Percentiles rank a stretch among this genome's conserved stretches.
Conservation (phyloP, 352 stramenopile species). For the Paralagenidium karlingii region DNA sequence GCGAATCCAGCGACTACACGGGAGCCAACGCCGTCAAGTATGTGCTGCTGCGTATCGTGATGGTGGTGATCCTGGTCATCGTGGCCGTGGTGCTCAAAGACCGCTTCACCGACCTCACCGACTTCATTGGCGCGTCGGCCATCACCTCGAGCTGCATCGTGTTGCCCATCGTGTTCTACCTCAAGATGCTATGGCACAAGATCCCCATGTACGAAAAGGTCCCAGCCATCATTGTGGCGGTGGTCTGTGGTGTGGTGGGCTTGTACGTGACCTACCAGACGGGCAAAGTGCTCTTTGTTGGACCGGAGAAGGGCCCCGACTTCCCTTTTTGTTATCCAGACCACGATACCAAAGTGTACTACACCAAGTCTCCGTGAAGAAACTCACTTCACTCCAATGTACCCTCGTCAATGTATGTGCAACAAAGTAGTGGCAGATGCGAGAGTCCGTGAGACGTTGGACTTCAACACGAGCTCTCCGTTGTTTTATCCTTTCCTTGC, state of each 20-base stretch:
- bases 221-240: slow-evolving; percentile 3
- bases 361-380: no score
- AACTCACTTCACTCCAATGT: no score
- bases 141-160: slow-evolving; percentile 21
- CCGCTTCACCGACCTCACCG: slow-evolving; percentile 16
- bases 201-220: slow-evolving; percentile 11
- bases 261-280: slow-evolving; percentile 13
- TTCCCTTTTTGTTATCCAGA: slow-evolving; percentile 10
- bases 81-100: slow-evolving; percentile 14
- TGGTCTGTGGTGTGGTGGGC: slow-evolving; percentile 9
- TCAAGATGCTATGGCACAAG: slow-evolving; percentile 10
- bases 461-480: no score
- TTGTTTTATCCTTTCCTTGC: no score
- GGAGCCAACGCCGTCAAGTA: slow-evolving; percentile 11
- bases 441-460: no score
- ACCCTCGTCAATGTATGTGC: no score
- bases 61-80: slow-evolving; percentile 8
- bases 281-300: slow-evolving; percentile 11
- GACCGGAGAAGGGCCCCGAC: slow-evolving; percentile 1
- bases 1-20: slow-evolving; percentile 9
- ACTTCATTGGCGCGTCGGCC: slow-evolving; percentile 15
- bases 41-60: slow-evolving; percentile 9
- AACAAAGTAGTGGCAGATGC: no score
- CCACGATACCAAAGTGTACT: slow-evolving; percentile 7
- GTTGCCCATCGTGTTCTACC: slow-evolving; percentile 12